These are phyloP conservation scores for Podospora didyma DNA, from an alignment of 495 filamentous ascomycete genomes.

Conservation along the genomic window DNA sequence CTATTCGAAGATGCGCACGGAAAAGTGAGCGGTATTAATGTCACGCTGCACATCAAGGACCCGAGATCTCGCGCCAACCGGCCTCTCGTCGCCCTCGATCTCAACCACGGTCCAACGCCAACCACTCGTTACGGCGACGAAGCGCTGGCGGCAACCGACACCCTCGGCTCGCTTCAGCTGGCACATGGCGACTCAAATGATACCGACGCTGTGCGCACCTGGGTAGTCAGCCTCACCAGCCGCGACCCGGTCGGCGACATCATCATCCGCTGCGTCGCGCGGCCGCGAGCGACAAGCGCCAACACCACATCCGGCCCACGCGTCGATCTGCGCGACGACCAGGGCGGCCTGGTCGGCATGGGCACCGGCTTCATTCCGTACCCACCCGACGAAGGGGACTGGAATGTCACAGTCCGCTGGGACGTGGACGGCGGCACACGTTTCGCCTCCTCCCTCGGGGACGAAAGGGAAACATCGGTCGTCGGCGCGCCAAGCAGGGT, in stretches of 20 bases:
- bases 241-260: background rate
- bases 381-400: background rate
- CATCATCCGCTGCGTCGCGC: background rate
- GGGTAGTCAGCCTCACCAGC: background rate
- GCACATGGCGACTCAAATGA: background rate
- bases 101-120: background rate
- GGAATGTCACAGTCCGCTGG: background rate
- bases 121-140: background rate
- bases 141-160: background rate
- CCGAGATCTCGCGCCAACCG: background rate
- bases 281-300: background rate
- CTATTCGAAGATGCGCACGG: background rate
- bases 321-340: background rate
- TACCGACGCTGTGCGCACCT: background rate
- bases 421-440: background rate
- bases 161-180: background rate
- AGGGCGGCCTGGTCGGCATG: background rate
- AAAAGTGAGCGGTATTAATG: background rate
- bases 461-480: background rate
- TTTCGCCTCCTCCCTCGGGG: background rate
- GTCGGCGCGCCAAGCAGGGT: background rate
- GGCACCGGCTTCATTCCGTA: background rate
- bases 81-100: background rate
- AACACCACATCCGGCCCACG: background rate
- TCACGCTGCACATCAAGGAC: background rate